phyloP scores from a whole-genome alignment of 805 yeast species.

The Pichia eremophila region DNA sequence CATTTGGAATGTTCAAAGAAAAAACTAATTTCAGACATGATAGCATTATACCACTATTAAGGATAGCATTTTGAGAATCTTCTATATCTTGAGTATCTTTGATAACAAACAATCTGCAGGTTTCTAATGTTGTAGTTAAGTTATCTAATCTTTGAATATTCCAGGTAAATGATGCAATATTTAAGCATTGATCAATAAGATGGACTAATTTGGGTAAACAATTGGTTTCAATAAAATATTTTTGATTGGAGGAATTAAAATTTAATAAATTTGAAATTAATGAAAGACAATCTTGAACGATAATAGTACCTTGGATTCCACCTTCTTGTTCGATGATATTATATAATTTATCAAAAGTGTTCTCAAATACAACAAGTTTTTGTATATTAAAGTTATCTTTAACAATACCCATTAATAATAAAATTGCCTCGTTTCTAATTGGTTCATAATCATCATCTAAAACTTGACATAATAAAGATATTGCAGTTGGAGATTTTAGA shows the following conservation, averaged over 20 bases:
- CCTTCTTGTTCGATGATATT: slow-evolving; percentile 80
- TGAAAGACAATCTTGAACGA: slow-evolving; percentile 85
- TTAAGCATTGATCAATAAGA: slow-evolving; percentile 54
- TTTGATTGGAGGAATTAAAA: slow-evolving; percentile 86
- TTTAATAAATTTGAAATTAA: slow-evolving; percentile 62
- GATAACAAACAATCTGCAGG: slow-evolving; percentile 60
- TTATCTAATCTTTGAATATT: slow-evolving; percentile 67
- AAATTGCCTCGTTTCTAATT: slow-evolving; percentile 77
- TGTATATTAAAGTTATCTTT: slow-evolving; percentile 80
- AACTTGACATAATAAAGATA: slow-evolving; percentile 59
- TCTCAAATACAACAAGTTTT: slow-evolving; percentile 89
- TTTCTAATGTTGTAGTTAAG: slow-evolving; percentile 56
- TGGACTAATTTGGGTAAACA: slow-evolving; percentile 58
- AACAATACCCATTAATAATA: slow-evolving; percentile 75
- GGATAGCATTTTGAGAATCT: slow-evolving; percentile 52
- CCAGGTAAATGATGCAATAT: slow-evolving; percentile 40
- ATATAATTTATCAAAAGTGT: slow-evolving; percentile 76
- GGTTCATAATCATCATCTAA: slow-evolving; percentile 69
- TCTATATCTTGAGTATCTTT: slow-evolving; percentile 62
- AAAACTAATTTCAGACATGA: slow-evolving; percentile 64
- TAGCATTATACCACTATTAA: slow-evolving; percentile 53
- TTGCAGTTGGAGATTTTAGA: slow-evolving; percentile 65
- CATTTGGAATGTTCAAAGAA: slow-evolving; percentile 51
- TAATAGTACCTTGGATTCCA: slow-evolving; percentile 76
- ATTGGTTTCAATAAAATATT: slow-evolving; percentile 75